Evolutionary conservation across 768 basidiomycete species (phyloP).

Genomic region (Macrolepiota albuminosa): DNA sequence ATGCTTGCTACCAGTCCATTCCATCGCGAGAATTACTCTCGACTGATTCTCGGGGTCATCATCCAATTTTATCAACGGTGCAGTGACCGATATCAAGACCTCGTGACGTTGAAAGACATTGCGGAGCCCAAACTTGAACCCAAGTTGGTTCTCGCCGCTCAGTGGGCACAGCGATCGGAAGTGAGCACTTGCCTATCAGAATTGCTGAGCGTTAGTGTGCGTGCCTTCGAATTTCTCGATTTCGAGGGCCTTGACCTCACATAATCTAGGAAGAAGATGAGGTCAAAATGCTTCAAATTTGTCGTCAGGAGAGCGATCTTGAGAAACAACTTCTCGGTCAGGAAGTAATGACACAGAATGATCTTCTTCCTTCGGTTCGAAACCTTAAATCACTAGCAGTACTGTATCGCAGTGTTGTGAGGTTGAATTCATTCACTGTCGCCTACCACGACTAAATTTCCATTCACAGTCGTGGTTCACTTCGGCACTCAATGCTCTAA

Average conservation of each 20-base stretch:
- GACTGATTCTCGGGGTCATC: constrained; percentile 89
- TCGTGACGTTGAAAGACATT: constrained; percentile 42
- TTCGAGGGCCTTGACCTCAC: neutral
- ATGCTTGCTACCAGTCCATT: constrained; percentile 93
- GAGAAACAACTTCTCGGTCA: constrained; percentile 66
- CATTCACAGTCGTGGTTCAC: constrained; percentile 77
- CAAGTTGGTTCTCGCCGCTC: constrained; percentile 53
- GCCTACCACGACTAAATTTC: constrained; percentile 2
- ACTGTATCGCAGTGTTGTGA: constrained; percentile 82
- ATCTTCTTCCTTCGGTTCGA: constrained; percentile 67
- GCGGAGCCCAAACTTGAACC: constrained; percentile 36
- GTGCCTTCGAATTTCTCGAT: constrained; percentile 17
- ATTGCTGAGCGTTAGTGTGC: constrained; percentile 48
- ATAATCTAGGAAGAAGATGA: constrained; percentile 31
- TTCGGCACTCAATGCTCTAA: constrained; percentile 62
- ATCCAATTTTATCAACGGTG: constrained; percentile 96
- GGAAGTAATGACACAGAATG: constrained; percentile 46
- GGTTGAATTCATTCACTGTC: constrained; percentile 21
- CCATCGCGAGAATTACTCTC: constrained; percentile 90
- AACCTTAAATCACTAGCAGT: constrained; percentile 73
- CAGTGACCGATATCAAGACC: constrained; percentile 78
- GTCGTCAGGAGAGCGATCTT: constrained; percentile 73
- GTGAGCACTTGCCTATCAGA: constrained; percentile 71
- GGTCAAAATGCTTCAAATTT: constrained; percentile 49
- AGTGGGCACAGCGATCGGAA: constrained; percentile 86